Conservation (phyloP, 1,139 yeast genomes). For the Pneumocystis carinii region DNA sequence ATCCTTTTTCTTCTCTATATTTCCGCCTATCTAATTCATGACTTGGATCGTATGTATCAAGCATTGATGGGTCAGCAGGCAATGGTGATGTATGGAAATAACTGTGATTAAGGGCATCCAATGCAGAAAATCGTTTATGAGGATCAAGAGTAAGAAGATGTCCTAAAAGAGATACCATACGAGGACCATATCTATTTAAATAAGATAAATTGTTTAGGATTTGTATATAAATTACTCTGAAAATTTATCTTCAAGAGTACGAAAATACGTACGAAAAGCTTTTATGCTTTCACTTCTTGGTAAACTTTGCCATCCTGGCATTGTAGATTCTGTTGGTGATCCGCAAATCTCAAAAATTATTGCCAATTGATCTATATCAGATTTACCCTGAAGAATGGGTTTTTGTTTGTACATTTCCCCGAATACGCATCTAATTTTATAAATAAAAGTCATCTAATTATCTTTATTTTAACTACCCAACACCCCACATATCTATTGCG, state of each 20-base stretch:
- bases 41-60: constrained; percentile 66
- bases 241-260: constrained; percentile 42
- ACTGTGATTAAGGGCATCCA: constrained; percentile 54
- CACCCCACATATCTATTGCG: constrained; percentile 87
- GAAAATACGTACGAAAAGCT: constrained; percentile 29
- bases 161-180: constrained; percentile 34
- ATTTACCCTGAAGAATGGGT: constrained; percentile 73
- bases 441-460: not conserved
- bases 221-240: constrained; percentile 18
- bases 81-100: constrained; percentile 54
- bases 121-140: constrained; percentile 54
- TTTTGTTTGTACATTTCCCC: constrained; percentile 72
- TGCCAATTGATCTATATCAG: constrained; percentile 86
- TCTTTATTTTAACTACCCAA: constrained; percentile 32
- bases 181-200: constrained; percentile 23
- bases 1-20: not conserved
- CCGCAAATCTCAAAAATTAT: constrained; percentile 70
- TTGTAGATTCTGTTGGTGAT: constrained; percentile 47
- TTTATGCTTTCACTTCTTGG: constrained; percentile 40
- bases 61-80: constrained; percentile 40
- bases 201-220: constrained; percentile 4
- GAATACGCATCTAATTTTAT: constrained; percentile 45
- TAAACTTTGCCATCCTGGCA: constrained; percentile 51
- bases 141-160: constrained; percentile 56
- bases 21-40: constrained; percentile 74